Evolutionary conservation across 345 rosid genomes (phyloP).

Genomic region (Leavenworthia alabamica): DNA sequence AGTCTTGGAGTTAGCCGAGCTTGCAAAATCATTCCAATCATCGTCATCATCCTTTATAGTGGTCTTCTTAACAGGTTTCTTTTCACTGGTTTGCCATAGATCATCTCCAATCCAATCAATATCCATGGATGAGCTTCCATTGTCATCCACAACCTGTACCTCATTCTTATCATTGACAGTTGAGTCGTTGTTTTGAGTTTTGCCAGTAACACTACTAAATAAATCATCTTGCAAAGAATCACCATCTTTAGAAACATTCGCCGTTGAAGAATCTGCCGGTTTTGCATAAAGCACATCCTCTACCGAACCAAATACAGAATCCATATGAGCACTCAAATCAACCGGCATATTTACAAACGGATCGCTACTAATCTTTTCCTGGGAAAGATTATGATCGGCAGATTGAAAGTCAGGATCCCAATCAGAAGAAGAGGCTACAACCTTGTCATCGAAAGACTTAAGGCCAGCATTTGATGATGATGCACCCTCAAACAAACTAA

Average conservation of each 20-base stretch:
- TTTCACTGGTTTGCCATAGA: slow-evolving; percentile 32
- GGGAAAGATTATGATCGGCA: slow-evolving; percentile 27
- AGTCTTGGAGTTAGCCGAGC: slow-evolving; percentile 43
- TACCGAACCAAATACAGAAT: slow-evolving; percentile 51
- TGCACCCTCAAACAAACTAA: slow-evolving; percentile 41
- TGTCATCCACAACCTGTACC: slow-evolving; percentile 17
- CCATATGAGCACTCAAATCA: slow-evolving; percentile 55
- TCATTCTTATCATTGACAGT: slow-evolving; percentile 14
- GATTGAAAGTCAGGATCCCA: slow-evolving; percentile 52
- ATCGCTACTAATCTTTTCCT: slow-evolving; percentile 33
- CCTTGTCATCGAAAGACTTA: slow-evolving; percentile 23
- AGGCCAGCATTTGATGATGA: slow-evolving; percentile 31
- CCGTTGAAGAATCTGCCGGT: slow-evolving; percentile 29
- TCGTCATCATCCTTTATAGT: slow-evolving; percentile 31
- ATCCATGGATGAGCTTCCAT: slow-evolving; percentile 34
- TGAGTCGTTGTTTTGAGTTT: slow-evolving; percentile 23
- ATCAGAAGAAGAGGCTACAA: slow-evolving; percentile 37
- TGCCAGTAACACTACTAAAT: slow-evolving; percentile 31
- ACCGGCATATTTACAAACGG: slow-evolving; percentile 39
- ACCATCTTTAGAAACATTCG: slow-evolving; percentile 33
- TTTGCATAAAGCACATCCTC: slow-evolving; percentile 28
- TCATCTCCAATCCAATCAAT: slow-evolving; percentile 40
- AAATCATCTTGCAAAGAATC: slow-evolving; percentile 48
- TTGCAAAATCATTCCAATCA: slow-evolving; percentile 72
- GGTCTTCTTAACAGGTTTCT: slow-evolving; percentile 24